Percentiles rank a stretch among this genome's conserved stretches.
Conservation (phyloP, 2,329 filamentous ascomycete genomes). For the Fusarium anguioides region DNA sequence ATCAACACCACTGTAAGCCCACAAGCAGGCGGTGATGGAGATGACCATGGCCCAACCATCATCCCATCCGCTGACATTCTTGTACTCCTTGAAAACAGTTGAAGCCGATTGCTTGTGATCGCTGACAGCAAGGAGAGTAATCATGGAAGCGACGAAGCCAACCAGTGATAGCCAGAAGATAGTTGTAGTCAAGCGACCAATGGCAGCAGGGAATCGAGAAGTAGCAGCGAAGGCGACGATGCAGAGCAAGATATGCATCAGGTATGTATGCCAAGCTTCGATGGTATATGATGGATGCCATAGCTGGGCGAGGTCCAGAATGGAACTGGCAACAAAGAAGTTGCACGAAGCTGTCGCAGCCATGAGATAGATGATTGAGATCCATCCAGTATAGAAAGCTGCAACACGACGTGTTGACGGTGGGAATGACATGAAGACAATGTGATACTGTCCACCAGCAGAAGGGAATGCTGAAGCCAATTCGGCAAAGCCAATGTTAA, state of each 20-base stretch:
- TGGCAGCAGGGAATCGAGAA: constrained; percentile 36
- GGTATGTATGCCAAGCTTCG: constrained; percentile 42
- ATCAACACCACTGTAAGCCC: constrained; percentile 41
- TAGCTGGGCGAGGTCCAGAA: constrained; percentile 36
- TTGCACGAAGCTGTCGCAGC: constrained; percentile 42
- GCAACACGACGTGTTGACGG: constrained; percentile 37
- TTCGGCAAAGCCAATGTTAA: constrained; percentile 43
- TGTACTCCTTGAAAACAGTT: constrained; percentile 38
- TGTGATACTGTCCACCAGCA: constrained; percentile 44
- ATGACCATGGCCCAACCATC: constrained; percentile 43
- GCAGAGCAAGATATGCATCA: constrained; percentile 41
- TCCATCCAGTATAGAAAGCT: constrained; percentile 43
- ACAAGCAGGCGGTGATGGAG: constrained; percentile 40
- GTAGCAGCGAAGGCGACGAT: constrained; percentile 38
- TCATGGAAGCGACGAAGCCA: constrained; percentile 42
- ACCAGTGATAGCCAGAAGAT: constrained; percentile 38
- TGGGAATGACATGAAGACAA: constrained; percentile 44
- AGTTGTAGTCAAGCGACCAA: constrained; percentile 39
- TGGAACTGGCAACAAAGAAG: constrained; percentile 42
- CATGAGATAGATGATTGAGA: constrained; percentile 44
- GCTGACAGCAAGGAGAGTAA: constrained; percentile 37
- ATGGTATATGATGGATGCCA: constrained; percentile 37
- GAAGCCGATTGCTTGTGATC: constrained; percentile 30
- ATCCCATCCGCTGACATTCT: constrained; percentile 41
- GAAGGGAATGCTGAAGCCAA: constrained; percentile 43